Evolutionary conservation across 177 flowering plant genomes (phyloP).

Genomic region (Vitis hybrid): DNA sequence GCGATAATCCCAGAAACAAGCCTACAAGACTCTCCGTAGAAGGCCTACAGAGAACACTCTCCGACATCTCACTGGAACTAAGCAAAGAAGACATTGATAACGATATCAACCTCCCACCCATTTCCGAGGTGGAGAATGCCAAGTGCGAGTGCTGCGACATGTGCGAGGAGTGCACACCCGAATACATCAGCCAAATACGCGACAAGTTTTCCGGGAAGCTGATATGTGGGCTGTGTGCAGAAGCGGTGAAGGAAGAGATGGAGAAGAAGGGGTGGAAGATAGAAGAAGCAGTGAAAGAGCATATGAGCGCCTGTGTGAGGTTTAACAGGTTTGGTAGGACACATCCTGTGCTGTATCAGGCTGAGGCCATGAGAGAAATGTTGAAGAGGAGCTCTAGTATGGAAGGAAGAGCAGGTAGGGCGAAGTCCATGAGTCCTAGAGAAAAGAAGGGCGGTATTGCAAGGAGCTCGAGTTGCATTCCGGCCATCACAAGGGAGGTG

Average conservation of each 20-base stretch:
- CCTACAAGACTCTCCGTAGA: slow-evolving; percentile 35
- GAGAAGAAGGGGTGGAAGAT: slow-evolving; percentile 52
- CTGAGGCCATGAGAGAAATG: slow-evolving; percentile 71
- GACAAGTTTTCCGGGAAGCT: slow-evolving; percentile 53
- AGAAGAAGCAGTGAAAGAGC: slow-evolving; percentile 60
- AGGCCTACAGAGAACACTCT: slow-evolving; percentile 35
- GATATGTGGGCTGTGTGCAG: slow-evolving; percentile 79
- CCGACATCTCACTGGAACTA: slow-evolving; percentile 40
- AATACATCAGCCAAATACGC: slow-evolving; percentile 54
- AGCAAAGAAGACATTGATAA: slow-evolving; percentile 15
- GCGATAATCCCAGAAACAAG: slow-evolving; percentile 4
- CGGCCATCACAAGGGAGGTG: slow-evolving; percentile 35
- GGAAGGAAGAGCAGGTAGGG: slow-evolving; percentile 20
- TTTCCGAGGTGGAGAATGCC: slow-evolving; percentile 65
- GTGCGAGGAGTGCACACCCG: slow-evolving; percentile 75
- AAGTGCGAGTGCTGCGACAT: slow-evolving; percentile 89
- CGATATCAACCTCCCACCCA: slow-evolving; percentile 13
- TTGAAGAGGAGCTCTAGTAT: slow-evolving; percentile 48
- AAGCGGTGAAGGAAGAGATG: slow-evolving; percentile 68
- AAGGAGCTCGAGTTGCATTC: slow-evolving; percentile 54
- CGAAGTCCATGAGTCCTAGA: slow-evolving; percentile 55
- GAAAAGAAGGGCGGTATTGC: slow-evolving; percentile 38
- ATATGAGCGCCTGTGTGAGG: slow-evolving; percentile 62
- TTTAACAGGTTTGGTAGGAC: slow-evolving; percentile 65
- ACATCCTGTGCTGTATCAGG: slow-evolving; percentile 64